Evolutionary conservation across 352 stramenopile genomes (phyloP), one percentile per base, ranked within the genome.

Genomic region (Phytophthora multivora): DNA sequence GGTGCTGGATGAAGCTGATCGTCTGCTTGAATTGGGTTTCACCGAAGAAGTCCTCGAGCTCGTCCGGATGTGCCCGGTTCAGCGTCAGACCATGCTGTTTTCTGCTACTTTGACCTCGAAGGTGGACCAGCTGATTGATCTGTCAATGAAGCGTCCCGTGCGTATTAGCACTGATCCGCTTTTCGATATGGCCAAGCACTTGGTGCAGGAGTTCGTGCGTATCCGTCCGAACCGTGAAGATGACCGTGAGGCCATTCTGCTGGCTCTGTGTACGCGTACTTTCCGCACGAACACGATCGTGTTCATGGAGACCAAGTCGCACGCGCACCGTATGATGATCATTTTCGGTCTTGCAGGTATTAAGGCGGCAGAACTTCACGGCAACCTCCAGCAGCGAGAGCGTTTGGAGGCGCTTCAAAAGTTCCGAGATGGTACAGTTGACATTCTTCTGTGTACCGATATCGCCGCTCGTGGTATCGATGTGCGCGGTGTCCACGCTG

Each of bases 201-300:
- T 99, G 30, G 92, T 99, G 58, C 97, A 99, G 71, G 98, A 99
- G 86, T 99, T 99, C 66, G 91, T 99, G 23, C 89, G 96, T 53
- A 94, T 99, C 59, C 88, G 88, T 63, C 79, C 83, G 23, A 81
- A 90, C 51, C 85, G 89, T 57, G 90, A 97, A 79, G 80, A 96
- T 19, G 97, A 98, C 61, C 91, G 95, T 15, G 97, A 99, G 65
- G 93, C 91, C 0, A 98, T 98, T 76, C 62, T 99, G 16, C 57
- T 99, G n/a, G 90, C 95, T 39, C 76, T 99, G 18, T 89, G 97
- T 18, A 98, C 90, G 33, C 88, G 97, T 52, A 98, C 96, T 18
- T 99, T 99, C 79, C 94, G 80, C 39, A 82, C 81, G 21, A 94
- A 96, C 66, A 97, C 93, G 53, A 99, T 99, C 72, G 93, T 99